Conservation (phyloP, 2,329 filamentous ascomycete species). For the Aureobasidium sp. region DNA sequence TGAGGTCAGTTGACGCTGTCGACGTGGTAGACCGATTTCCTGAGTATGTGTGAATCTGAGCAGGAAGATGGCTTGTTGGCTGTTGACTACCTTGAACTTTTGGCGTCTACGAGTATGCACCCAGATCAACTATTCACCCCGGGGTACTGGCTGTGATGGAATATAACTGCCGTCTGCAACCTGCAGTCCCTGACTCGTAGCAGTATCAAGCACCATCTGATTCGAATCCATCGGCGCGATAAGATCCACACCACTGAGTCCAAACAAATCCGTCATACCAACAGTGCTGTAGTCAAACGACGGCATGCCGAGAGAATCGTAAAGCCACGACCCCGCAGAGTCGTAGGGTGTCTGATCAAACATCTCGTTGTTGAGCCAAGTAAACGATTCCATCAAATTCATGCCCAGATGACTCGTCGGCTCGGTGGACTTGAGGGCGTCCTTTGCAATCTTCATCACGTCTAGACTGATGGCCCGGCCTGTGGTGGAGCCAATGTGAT, state of each 20-base stretch:
- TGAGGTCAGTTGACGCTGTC: too few relatives aligned
- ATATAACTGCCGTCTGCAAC: background rate
- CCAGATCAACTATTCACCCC: background rate
- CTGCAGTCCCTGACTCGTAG: constrained; percentile 1
- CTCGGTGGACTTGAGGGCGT: constrained; percentile 5
- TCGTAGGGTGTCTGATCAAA: background rate
- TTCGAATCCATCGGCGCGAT: background rate
- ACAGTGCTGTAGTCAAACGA: background rate
- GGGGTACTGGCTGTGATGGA: background rate
- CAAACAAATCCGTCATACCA: background rate
- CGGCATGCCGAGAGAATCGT: background rate
- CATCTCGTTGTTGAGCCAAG: constrained; percentile 8
- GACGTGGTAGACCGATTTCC: too few relatives aligned
- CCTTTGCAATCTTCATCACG: constrained; percentile 14
- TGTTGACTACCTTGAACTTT: too few relatives aligned
- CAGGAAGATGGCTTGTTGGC: too few relatives aligned
- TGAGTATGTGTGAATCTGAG: too few relatives aligned
- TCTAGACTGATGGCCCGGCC: constrained; percentile 11
- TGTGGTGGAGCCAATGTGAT: constrained; percentile 12
- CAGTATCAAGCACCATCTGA: background rate
- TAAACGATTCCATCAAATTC: constrained; percentile 3
- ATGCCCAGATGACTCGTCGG: background rate
- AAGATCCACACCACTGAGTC: background rate
- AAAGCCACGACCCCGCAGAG: constrained; percentile 6
- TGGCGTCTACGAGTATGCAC: too few relatives aligned